Conservation (phyloP, 495 filamentous ascomycete genomes). For the Neurospora sp. region DNA sequence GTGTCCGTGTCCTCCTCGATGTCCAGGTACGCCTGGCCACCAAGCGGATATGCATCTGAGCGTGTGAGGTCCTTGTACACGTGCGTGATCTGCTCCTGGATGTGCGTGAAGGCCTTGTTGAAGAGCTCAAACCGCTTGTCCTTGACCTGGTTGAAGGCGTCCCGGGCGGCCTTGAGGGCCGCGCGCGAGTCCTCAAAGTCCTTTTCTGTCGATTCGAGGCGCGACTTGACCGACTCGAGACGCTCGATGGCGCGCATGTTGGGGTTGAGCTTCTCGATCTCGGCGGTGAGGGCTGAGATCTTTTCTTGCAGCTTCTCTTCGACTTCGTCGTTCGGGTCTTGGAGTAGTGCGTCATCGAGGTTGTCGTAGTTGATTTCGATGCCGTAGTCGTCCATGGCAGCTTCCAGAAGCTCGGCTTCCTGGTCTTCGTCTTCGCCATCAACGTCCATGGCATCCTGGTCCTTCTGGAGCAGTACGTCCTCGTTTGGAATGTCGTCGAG, state of each 20-base stretch:
- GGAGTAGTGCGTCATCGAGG: constrained; percentile 68
- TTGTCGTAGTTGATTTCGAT: constrained; percentile 84
- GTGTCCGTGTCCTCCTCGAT: constrained; percentile 76
- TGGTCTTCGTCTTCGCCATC: constrained; percentile 52
- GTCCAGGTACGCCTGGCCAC: constrained; percentile 91
- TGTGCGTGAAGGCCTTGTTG: constrained; percentile 89
- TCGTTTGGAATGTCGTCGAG: constrained; percentile 83
- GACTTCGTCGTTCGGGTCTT: constrained; percentile 60
- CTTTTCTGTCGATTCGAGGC: constrained; percentile 74
- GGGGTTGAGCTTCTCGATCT: constrained; percentile 86
- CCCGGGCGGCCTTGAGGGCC: constrained; percentile 61
- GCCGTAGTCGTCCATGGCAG: constrained; percentile 69
- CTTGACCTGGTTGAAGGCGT: constrained; percentile 73
- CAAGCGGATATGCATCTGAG: constrained; percentile 72
- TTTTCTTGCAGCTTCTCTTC: constrained; percentile 75
- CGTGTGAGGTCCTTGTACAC: constrained; percentile 94
- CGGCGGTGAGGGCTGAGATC: constrained; percentile 58
- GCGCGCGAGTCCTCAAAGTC: constrained; percentile 78
- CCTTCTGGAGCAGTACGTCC: constrained; percentile 56
- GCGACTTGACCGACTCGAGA: constrained; percentile 73
- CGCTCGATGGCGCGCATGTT: constrained; percentile 94
- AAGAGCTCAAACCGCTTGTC: constrained; percentile 80
- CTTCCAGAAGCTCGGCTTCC: constrained; percentile 45
- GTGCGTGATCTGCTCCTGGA: constrained; percentile 83
- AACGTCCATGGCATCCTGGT: constrained; percentile 82